A percentile compares a stretch with the other conserved stretches of the same genome.
Conservation (phyloP, 768 basidiomycete species). For the Omphalotus guepiniiformis region DNA sequence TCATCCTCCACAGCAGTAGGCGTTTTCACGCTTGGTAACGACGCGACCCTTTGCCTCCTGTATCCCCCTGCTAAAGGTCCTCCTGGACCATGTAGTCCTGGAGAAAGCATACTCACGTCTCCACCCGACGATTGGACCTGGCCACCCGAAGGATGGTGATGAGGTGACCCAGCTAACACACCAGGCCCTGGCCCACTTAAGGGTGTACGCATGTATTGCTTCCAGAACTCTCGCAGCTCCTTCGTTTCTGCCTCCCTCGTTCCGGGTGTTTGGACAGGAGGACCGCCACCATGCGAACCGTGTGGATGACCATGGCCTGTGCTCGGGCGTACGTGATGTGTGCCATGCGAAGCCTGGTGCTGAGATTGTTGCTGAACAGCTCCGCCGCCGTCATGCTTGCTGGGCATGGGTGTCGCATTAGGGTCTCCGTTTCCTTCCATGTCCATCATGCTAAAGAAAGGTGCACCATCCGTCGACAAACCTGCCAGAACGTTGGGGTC, state of each 20-base stretch:
- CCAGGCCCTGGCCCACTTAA: conserved; percentile 33
- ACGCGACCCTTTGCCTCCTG: conserved; percentile 55
- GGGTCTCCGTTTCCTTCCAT: conserved; percentile 26
- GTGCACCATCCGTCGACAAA: conserved; percentile 50
- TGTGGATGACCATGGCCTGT: conserved; percentile 2
- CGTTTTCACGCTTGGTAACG: conserved; percentile 67
- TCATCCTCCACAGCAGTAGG: conserved; percentile 38
- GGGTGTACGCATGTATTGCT: conserved; percentile 68
- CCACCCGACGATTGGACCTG: background rate
- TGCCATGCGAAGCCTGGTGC: conserved; percentile 2
- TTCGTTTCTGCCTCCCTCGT: conserved; percentile 33
- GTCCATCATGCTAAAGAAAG: conserved; percentile 48
- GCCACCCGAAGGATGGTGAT: conserved; percentile 14
- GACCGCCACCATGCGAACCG: background rate
- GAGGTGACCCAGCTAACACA: conserved; percentile 21
- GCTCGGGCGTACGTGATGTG: conserved; percentile 1
- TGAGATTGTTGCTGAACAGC: conserved; percentile 14
- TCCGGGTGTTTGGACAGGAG: conserved; percentile 19
- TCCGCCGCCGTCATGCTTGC: conserved; percentile 3
- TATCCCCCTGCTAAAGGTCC: conserved; percentile 13
- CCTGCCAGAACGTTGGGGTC: conserved; percentile 67
- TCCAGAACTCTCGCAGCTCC: conserved; percentile 72
- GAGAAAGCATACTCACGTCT: background rate
- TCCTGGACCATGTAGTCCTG: background rate
- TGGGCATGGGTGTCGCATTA: conserved; percentile 45